These are phyloP conservation scores for Ilex asprella DNA, from an alignment of 257 asterid genomes.

Conservation along the genomic window DNA sequence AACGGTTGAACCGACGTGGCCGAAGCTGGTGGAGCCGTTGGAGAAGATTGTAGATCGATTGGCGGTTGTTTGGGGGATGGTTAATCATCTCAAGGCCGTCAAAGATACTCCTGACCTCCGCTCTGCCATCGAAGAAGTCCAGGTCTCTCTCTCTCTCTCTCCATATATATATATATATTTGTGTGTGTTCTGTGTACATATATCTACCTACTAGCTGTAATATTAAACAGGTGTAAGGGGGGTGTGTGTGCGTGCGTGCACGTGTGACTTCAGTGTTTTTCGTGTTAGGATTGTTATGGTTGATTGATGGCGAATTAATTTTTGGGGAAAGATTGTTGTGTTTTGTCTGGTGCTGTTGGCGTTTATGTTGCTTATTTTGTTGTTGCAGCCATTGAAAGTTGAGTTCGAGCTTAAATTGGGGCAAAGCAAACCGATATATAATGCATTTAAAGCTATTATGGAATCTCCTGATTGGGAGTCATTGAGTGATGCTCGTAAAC, in stretches of 20 bases:
- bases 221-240: not conserved
- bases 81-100: slow-evolving; percentile 88
- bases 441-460: slow-evolving; percentile 76
- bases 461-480: slow-evolving; percentile 78
- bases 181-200: no score
- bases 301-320: no score
- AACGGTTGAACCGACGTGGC: slow-evolving; percentile 91
- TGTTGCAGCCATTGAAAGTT: slow-evolving; percentile 84
- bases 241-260: not conserved
- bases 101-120: slow-evolving; percentile 87
- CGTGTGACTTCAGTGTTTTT: no score
- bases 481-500: slow-evolving; percentile 80
- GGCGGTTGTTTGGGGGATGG: slow-evolving; percentile 87
- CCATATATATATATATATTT: not conserved
- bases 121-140: slow-evolving; percentile 94
- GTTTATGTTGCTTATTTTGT: not conserved
- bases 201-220: no score
- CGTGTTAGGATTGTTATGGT: no score
- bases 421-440: slow-evolving; percentile 89
- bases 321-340: no score
- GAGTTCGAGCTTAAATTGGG: slow-evolving; percentile 77
- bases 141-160: slow-evolving; percentile 43
- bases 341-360: not conserved
- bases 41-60: slow-evolving; percentile 71
- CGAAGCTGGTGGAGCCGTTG: slow-evolving; percentile 94